Conservation (phyloP, 2,329 filamentous ascomycete genomes). For the Dactylellina leptospora region DNA sequence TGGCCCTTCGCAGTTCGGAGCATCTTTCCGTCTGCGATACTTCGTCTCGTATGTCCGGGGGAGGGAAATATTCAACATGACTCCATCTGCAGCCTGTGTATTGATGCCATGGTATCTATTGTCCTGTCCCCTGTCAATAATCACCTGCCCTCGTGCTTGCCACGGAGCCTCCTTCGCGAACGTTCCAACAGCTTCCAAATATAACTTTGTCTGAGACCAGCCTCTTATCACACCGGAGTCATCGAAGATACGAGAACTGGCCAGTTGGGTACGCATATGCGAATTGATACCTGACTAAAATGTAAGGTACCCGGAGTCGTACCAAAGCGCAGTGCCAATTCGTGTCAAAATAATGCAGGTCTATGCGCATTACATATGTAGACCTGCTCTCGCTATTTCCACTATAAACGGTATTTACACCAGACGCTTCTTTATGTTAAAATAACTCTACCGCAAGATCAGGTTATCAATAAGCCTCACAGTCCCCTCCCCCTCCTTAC, state of each 20-base stretch:
- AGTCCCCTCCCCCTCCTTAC: constrained; percentile 80
- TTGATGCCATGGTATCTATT: constrained; percentile 47
- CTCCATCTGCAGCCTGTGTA: constrained; percentile 32
- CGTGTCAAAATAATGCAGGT: too few relatives aligned
- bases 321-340: too few relatives aligned
- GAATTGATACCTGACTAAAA: too few relatives aligned
- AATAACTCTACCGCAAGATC: constrained; percentile 65
- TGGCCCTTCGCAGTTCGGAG: background rate
- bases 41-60: background rate
- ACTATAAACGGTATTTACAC: background rate
- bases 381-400: too few relatives aligned
- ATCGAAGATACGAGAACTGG: too few relatives aligned
- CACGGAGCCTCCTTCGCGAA: background rate
- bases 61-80: constrained; percentile 10
- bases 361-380: too few relatives aligned
- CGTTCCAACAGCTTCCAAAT: background rate
- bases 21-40: background rate
- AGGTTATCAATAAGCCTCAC: constrained; percentile 96
- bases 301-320: too few relatives aligned
- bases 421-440: background rate
- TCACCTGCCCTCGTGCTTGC: background rate
- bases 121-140: too few relatives aligned
- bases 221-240: too few relatives aligned
- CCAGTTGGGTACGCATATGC: too few relatives aligned
- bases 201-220: background rate